These are phyloP conservation scores for Tetradesmus lagerheimii DNA, from an alignment of 139 green algal genomes.

Conservation along the genomic window DNA sequence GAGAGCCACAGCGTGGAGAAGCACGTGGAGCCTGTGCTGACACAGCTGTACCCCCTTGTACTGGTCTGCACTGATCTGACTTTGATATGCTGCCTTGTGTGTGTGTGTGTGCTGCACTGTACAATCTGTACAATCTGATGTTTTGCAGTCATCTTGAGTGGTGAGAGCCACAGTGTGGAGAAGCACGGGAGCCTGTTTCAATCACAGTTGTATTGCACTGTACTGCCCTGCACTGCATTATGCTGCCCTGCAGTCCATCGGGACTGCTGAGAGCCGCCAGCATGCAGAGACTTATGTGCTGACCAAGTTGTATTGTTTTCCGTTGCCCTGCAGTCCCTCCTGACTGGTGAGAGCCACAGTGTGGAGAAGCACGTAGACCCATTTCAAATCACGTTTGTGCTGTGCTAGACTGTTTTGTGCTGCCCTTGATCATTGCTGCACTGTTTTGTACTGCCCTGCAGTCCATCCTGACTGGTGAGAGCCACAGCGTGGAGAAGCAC, in stretches of 20 bases:
- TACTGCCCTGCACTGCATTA: neutral
- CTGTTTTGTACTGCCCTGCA: constrained; percentile 53
- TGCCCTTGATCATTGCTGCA: too few species aligned
- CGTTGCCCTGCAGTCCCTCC: constrained; percentile 15
- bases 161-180: too few species aligned
- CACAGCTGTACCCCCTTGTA: too few species aligned
- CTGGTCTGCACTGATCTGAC: too few species aligned
- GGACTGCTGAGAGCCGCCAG: neutral
- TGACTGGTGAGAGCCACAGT: constrained; percentile 77
- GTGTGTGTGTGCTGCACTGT: too few species aligned
- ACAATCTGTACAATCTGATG: too few species aligned
- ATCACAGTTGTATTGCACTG: neutral
- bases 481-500: constrained; percentile 77
- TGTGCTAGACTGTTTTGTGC: too few species aligned
- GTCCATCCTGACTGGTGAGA: constrained; percentile 91
- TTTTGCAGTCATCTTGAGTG: too few species aligned
- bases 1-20: constrained; percentile 85
- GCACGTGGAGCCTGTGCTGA: constrained; percentile 55
- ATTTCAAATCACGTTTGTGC: too few species aligned
- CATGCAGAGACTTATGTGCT: neutral
- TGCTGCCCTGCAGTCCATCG: constrained; percentile 9
- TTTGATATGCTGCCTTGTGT: too few species aligned
- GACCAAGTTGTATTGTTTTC: neutral
- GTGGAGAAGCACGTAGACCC: constrained; percentile 74
- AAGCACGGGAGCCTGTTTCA: too few species aligned